Percentiles rank a stretch among this genome's conserved stretches.
Conservation (phyloP, 2,329 filamentous ascomycete species). For the Gremmenia infestans region DNA sequence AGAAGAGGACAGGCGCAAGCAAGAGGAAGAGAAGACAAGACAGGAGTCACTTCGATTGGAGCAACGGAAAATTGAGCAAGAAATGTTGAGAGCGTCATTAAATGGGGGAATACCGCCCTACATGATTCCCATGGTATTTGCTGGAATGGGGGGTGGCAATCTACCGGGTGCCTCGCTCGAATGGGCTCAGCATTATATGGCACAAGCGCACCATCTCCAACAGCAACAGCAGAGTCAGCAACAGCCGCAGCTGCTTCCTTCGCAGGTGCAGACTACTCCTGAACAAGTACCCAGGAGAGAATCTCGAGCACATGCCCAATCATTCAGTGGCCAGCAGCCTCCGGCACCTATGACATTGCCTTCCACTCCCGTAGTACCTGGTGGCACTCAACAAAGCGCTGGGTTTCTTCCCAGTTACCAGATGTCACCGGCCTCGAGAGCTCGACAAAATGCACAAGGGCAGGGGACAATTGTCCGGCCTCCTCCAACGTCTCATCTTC, state of each 20-base stretch:
- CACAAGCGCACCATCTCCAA: conserved; percentile 46
- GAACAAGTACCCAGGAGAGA: conserved; percentile 52
- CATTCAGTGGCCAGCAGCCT: conserved; percentile 23
- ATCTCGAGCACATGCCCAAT: conserved; percentile 34
- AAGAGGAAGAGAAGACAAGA: conserved; percentile 66
- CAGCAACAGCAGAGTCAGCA: conserved; percentile 29
- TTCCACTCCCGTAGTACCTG: conserved; percentile 27
- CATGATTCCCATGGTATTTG: conserved; percentile 71
- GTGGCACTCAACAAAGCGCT: conserved; percentile 20
- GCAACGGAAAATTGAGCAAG: conserved; percentile 67
- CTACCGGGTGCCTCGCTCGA: conserved; percentile 59
- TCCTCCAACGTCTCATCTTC: conserved; percentile 32
- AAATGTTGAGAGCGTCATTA: conserved; percentile 65
- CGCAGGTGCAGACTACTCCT: conserved; percentile 46
- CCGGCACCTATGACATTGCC: conserved; percentile 26
- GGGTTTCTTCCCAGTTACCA: conserved; percentile 29
- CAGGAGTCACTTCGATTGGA: conserved; percentile 64
- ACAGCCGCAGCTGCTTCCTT: conserved; percentile 37
- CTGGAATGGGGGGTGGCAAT: conserved; percentile 61
- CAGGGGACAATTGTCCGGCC: conserved; percentile 25
- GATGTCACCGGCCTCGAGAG: conserved; percentile 30
- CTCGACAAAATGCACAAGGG: conserved; percentile 24
- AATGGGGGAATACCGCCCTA: conserved; percentile 66
- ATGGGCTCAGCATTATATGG: conserved; percentile 63
- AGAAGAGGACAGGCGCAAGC: conserved; percentile 67